Evolutionary conservation across 805 yeast genomes (phyloP).

Genomic region (Myxozyma neglecta): DNA sequence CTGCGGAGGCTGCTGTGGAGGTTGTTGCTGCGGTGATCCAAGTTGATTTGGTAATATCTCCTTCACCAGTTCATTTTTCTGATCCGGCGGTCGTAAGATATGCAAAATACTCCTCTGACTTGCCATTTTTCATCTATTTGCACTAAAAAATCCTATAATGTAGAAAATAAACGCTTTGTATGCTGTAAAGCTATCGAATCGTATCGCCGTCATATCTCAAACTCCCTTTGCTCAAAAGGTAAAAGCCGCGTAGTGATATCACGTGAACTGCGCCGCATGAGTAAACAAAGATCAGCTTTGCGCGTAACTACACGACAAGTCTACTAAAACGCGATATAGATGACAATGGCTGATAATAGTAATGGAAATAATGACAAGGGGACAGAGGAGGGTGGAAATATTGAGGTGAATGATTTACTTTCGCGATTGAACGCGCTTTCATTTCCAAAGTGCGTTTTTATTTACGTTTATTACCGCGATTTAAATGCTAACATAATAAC

Average conservation of each 20-base stretch:
- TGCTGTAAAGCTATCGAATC: too few relatives aligned
- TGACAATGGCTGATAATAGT: neutral
- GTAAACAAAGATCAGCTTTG: too few relatives aligned
- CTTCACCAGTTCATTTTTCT: neutral
- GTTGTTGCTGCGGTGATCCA: neutral
- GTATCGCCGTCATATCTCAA: too few relatives aligned
- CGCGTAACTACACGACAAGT: too few relatives aligned
- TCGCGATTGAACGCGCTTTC: constrained; percentile 9
- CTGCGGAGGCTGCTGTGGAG: neutral
- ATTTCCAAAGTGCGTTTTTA: constrained; percentile 13
- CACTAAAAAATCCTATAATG: neutral
- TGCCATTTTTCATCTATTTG: neutral
- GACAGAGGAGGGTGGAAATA: neutral
- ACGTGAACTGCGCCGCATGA: too few relatives aligned
- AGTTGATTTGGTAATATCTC: neutral
- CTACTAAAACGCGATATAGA: too few relatives aligned
- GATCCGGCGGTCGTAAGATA: constrained; percentile 5
- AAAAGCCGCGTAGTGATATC: too few relatives aligned
- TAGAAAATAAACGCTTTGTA: neutral
- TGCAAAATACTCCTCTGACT: constrained; percentile 17
- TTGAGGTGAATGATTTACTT: constrained; percentile 8
- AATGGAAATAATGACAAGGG: too few relatives aligned
- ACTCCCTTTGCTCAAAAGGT: too few relatives aligned
- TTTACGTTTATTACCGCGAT: neutral
- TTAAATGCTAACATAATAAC: neutral